phyloP scores from a whole-genome alignment of 2,329 filamentous ascomycete species.

The Neopestalotiopsis sp. region DNA sequence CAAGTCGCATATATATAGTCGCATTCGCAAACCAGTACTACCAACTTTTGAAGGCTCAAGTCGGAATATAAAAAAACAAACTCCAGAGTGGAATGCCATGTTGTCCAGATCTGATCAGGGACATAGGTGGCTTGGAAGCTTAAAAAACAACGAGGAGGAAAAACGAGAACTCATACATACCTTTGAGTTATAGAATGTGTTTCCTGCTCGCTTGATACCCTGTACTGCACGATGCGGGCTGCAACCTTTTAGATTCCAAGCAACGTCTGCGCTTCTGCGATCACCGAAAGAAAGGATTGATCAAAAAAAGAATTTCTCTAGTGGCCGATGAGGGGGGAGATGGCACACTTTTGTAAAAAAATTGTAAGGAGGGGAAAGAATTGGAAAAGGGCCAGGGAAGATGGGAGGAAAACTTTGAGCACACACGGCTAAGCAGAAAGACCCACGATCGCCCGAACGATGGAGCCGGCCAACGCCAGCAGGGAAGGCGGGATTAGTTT shows the following conservation, averaged over 20 bases:
- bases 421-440: conserved; percentile 9
- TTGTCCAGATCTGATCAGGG: not conserved
- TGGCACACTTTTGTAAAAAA: conserved; percentile 11
- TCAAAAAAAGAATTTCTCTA: not conserved
- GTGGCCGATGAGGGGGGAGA: not conserved
- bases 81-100: not conserved
- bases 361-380: conserved; percentile 16
- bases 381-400: conserved; percentile 7
- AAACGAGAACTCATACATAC: not conserved
- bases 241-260: conserved; percentile 10
- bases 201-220: conserved; percentile 11
- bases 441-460: conserved; percentile 19
- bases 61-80: not conserved
- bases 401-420: conserved; percentile 18
- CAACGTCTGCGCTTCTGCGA: conserved; percentile 14
- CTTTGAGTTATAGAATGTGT: conserved; percentile 2
- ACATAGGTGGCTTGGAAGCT: not conserved
- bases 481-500: conserved; percentile 13
- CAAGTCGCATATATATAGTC: not conserved
- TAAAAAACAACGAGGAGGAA: not conserved
- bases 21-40: not conserved
- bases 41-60: not conserved
- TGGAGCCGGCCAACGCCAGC: conserved; percentile 16
- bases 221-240: not conserved
- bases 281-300: not conserved